These are phyloP conservation scores for Alternaria hordeiaustralica DNA, from an alignment of 2,329 filamentous ascomycete genomes.

Conservation along the genomic window DNA sequence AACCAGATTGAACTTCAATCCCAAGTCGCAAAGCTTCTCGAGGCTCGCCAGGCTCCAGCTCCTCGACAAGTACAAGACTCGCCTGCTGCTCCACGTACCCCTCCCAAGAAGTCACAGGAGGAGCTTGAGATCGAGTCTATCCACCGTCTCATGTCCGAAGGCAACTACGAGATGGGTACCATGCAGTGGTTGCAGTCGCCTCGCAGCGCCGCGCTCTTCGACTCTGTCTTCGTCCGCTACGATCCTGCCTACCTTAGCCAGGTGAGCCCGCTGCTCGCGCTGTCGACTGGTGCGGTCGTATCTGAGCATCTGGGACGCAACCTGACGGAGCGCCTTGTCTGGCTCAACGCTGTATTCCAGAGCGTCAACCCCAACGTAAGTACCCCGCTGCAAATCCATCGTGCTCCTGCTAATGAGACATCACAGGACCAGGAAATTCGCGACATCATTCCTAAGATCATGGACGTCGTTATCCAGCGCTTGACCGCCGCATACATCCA, in stretches of 20 bases:
- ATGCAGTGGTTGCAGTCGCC: constrained; percentile 68
- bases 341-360: constrained; percentile 63
- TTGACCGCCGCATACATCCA: constrained; percentile 64
- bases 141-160: constrained; percentile 66
- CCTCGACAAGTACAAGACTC: constrained; percentile 13
- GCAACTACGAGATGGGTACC: constrained; percentile 56
- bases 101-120: constrained; percentile 56
- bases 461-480: constrained; percentile 65
- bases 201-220: constrained; percentile 66
- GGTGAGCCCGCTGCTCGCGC: constrained; percentile 63
- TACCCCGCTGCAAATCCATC: background rate
- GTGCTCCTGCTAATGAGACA: constrained; percentile 21
- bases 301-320: constrained; percentile 63
- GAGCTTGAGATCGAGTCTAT: constrained; percentile 68
- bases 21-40: constrained; percentile 53
- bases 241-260: constrained; percentile 63
- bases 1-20: constrained; percentile 73
- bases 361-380: constrained; percentile 62
- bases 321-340: constrained; percentile 61
- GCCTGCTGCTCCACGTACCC: constrained; percentile 45
- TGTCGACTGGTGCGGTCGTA: constrained; percentile 69
- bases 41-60: constrained; percentile 35
- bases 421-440: constrained; percentile 60
- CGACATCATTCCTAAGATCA: constrained; percentile 64
- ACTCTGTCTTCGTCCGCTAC: constrained; percentile 64